Conservation (phyloP, 2,329 filamentous ascomycete genomes). For the Neonectria faginata region DNA sequence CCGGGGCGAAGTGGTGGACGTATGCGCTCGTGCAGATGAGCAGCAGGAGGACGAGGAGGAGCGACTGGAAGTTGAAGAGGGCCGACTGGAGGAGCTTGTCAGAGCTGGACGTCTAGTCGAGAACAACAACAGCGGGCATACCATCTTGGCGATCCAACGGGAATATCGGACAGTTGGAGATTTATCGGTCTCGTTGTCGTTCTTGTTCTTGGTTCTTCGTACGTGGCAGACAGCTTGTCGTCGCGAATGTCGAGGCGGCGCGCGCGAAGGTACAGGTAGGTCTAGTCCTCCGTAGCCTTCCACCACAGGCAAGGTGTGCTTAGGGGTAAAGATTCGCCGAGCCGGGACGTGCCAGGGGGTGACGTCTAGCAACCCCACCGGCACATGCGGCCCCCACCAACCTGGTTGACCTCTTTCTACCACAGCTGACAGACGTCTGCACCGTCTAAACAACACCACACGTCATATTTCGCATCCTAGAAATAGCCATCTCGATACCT, state of each 20-base stretch:
- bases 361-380: slow-evolving; percentile 42
- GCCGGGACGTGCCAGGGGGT: slow-evolving; percentile 37
- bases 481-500: not conserved
- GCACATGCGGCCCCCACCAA: slow-evolving; percentile 34
- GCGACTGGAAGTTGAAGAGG: slow-evolving; percentile 98
- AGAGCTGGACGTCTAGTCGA: slow-evolving; percentile 19
- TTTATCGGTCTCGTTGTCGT: slow-evolving; percentile 1
- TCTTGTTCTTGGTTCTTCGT: slow-evolving; percentile 1
- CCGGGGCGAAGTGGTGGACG: slow-evolving; percentile 88
- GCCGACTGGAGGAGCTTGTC: slow-evolving; percentile 73
- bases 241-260: slow-evolving; percentile 27
- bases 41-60: slow-evolving; percentile 92
- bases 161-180: not conserved
- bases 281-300: slow-evolving; percentile 26
- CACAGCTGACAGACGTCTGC: slow-evolving; percentile 1
- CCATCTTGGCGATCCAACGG: slow-evolving; percentile 42
- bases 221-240: slow-evolving; percentile 22
- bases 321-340: slow-evolving; percentile 56
- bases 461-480: not conserved
- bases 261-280: slow-evolving; percentile 21
- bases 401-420: slow-evolving; percentile 32
- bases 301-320: slow-evolving; percentile 45
- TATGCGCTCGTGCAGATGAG: slow-evolving; percentile 97
- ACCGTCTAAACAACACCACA: slow-evolving; percentile 13
- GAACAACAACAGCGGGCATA: slow-evolving; percentile 27